A percentile compares a stretch with the other conserved stretches of the same genome.
Evolutionary conservation across 2,329 filamentous ascomycete genomes (phyloP).

Genomic region (Colletotrichum graminicola): DNA sequence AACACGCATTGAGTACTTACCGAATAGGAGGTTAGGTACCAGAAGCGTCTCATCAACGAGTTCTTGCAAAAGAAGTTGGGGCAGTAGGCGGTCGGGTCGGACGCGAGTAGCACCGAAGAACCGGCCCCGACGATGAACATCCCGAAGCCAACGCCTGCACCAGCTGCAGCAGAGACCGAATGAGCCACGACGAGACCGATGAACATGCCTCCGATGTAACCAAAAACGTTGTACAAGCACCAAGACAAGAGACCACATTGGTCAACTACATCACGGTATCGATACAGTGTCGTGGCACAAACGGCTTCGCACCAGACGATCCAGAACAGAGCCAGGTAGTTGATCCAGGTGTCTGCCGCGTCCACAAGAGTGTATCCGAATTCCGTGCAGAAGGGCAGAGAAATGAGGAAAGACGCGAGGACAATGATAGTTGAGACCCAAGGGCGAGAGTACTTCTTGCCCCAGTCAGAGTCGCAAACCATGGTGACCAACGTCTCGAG

Average conservation of each 20-base stretch:
- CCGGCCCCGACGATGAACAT: conserved; percentile 57
- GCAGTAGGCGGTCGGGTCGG: conserved; percentile 19
- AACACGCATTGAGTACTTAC: background rate
- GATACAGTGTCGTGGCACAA: conserved; percentile 63
- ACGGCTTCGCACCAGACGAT: conserved; percentile 64
- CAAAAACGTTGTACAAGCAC: conserved; percentile 55
- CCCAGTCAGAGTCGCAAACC: conserved; percentile 57
- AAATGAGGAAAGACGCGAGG: conserved; percentile 60
- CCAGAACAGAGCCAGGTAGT: conserved; percentile 64
- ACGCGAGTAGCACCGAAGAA: conserved; percentile 52
- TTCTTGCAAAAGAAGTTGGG: conserved; percentile 7
- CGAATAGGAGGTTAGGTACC: conserved; percentile 25
- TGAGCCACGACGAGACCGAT: conserved; percentile 62
- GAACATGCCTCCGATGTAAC: conserved; percentile 62
- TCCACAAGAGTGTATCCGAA: conserved; percentile 66
- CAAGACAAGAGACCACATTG: conserved; percentile 58
- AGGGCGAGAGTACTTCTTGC: conserved; percentile 56
- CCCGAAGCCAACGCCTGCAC: conserved; percentile 62
- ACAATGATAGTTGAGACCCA: conserved; percentile 59
- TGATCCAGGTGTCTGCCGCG: conserved; percentile 65
- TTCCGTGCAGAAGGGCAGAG: conserved; percentile 65
- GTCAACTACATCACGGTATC: conserved; percentile 58
- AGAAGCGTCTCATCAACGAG: conserved; percentile 9
- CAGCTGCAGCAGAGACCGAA: no score
- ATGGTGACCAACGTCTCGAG: conserved; percentile 64